Percentiles rank a stretch among this genome's conserved stretches.
Conservation (phyloP, 2,329 filamentous ascomycete species). For the Coniella vitis region DNA sequence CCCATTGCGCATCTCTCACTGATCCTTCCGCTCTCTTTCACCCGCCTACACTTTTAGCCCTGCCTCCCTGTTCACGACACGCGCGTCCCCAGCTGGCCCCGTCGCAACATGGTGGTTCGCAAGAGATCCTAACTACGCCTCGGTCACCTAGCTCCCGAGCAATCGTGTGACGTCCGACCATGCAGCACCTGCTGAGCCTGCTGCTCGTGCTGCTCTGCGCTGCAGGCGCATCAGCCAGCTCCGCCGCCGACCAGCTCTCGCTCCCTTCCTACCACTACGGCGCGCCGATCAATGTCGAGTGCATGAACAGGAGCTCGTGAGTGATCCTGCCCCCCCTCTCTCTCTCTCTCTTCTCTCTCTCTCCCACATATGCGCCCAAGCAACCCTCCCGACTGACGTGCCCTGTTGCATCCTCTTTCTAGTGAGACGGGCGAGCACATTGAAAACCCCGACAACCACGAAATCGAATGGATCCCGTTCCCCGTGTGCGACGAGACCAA, state of each 20-base stretch:
- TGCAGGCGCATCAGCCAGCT: background rate
- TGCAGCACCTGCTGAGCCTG: constrained; percentile 4
- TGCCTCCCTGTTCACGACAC: background rate
- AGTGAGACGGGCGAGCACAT: constrained; percentile 90
- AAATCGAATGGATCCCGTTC: constrained; percentile 89
- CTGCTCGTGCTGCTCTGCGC: constrained; percentile 10
- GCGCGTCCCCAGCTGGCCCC: background rate
- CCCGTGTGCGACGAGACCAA: constrained; percentile 83
- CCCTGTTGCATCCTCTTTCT: background rate
- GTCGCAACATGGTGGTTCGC: constrained; percentile 8
- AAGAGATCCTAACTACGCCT: background rate
- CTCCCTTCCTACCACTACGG: constrained; percentile 60
- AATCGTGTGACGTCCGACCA: constrained; percentile 6
- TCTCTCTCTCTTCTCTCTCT: too few relatives aligned
- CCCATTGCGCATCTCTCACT: background rate
- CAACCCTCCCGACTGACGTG: too few relatives aligned
- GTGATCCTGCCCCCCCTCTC: constrained; percentile 31
- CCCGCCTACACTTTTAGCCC: background rate
- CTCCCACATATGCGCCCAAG: too few relatives aligned
- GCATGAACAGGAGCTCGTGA: constrained; percentile 67
- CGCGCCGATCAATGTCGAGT: constrained; percentile 61
- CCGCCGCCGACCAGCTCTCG: constrained; percentile 30
- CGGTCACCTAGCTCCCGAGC: constrained; percentile 6
- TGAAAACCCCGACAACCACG: constrained; percentile 62
- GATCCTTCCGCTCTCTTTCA: background rate